phyloP scores from a whole-genome alignment of 2,329 filamentous ascomycete genomes.

The Fusarium ambrosium region DNA sequence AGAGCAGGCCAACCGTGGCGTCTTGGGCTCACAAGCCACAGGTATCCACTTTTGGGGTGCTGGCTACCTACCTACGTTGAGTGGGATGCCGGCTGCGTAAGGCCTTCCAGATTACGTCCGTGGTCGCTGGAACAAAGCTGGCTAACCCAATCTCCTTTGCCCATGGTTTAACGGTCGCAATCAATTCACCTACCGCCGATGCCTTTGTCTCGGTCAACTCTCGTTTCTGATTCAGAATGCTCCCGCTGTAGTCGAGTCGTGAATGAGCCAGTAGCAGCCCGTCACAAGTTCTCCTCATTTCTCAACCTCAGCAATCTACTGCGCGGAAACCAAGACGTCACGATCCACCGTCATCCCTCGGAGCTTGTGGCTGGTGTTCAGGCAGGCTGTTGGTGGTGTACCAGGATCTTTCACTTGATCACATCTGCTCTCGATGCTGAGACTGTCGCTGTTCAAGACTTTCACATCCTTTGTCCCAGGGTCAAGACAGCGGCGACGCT shows the following conservation, averaged over 20 bases:
- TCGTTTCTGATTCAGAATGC: background rate
- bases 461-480: background rate
- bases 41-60: too few relatives aligned
- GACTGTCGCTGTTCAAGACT: background rate
- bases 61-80: too few relatives aligned
- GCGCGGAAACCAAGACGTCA: background rate
- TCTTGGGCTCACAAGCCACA: too few relatives aligned
- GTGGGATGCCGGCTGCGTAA: too few relatives aligned
- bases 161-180: background rate
- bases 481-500: background rate
- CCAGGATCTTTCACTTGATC: background rate
- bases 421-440: background rate
- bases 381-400: background rate
- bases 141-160: too few relatives aligned
- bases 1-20: too few relatives aligned
- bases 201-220: background rate
- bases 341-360: background rate
- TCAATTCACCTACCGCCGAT: accelerated
- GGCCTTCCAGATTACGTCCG: too few relatives aligned
- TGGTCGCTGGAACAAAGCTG: too few relatives aligned
- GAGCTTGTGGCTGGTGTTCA: background rate
- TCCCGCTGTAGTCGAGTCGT: background rate
- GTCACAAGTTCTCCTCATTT: background rate
- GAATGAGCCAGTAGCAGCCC: background rate
- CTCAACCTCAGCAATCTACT: background rate